Base-by-base conservation (phyloP, 2,329 filamentous ascomycete species). In the Colletotrichum tofieldiae region DNA sequence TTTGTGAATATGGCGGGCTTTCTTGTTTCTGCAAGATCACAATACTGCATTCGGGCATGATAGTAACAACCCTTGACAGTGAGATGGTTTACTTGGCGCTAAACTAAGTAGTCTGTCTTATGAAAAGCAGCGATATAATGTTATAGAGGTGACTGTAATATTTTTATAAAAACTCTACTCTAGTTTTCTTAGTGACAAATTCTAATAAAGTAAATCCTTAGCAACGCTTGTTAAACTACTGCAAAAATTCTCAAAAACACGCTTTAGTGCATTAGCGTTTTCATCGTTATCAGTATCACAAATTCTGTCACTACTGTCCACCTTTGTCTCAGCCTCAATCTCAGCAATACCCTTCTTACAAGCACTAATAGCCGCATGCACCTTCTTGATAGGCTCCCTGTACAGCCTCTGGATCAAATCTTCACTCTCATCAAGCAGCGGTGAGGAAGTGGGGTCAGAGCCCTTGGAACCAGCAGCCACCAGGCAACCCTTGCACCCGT, bases 171-270 rank as follows among this genome's bases (percentile, higher is more conserved):
- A 26, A 54, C 18, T n/a, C 16, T 7, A 18, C 12, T 16, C 3
- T 26, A 12, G n/a, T 9, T n/a, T 18, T 20, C n/a, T 7, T 8
- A 16, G 0, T 39, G 2, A 39, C 8, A 5, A 12, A n/a, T 35
- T 35, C 26, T 60, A n/a, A 16, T 39, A 39, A 0, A 62, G 20
- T 12, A 62, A 37, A 26, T 51, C 26, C 16, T 23, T 14, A 8
- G 62, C 29, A 26, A 66, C 6, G 37, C 29, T 23, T 37, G 26
- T 23, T 5, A 70, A 37, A 20, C 37, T 65, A 5, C 9, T 47
- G n/a, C 29, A 60, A 39, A 70, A 70, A 23, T n/a, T 37, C n/a
- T 66, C 54, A 8, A 70, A 66, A 16, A 54, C 67, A 66, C 45
- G 45, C 18, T 41, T 54, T 5, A 70, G 29, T 60, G 37, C n/a